Evolutionary conservation across 2,329 filamentous ascomycete species (phyloP).

Genomic region (Scytalidium sp.): DNA sequence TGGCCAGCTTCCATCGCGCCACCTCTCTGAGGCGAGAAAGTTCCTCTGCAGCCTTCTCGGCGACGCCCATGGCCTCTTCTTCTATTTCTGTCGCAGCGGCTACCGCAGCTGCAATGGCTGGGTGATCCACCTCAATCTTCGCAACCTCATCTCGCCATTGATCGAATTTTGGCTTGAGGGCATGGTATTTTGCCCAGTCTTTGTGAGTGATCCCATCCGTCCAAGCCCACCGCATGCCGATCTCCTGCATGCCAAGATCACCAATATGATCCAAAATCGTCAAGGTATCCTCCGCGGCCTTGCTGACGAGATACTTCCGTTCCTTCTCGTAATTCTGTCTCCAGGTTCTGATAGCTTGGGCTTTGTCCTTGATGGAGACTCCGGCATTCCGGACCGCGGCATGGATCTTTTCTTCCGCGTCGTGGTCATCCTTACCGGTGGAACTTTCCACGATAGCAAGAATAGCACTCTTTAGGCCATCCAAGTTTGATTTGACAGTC

Average conservation of each 20-base stretch:
- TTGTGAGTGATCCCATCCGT: slow-evolving; percentile 95
- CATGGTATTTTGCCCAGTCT: slow-evolving; percentile 94
- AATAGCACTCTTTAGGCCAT: slow-evolving; percentile 65
- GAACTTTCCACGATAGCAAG: slow-evolving; percentile 59
- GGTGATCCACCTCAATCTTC: slow-evolving; percentile 70
- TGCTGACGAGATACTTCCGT: slow-evolving; percentile 51
- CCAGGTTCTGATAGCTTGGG: slow-evolving; percentile 63
- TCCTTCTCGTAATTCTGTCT: slow-evolving; percentile 56
- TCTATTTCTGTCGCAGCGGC: slow-evolving; percentile 68
- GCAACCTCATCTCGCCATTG: slow-evolving; percentile 84
- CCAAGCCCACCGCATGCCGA: slow-evolving; percentile 83
- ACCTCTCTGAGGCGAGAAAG: slow-evolving; percentile 79
- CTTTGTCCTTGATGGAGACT: slow-evolving; percentile 58
- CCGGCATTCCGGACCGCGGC: slow-evolving; percentile 55
- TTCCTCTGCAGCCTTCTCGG: slow-evolving; percentile 76
- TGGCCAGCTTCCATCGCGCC: slow-evolving; percentile 77
- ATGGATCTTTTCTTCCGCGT: slow-evolving; percentile 49
- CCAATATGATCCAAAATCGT: slow-evolving; percentile 67
- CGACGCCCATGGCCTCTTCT: slow-evolving; percentile 74
- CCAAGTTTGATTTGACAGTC: slow-evolving; percentile 61
- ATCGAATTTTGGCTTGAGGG: slow-evolving; percentile 76
- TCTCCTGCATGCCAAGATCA: slow-evolving; percentile 68
- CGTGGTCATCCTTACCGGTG: slow-evolving; percentile 46
- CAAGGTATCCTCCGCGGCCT: slow-evolving; percentile 61
- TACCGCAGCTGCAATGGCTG: slow-evolving; percentile 66